Percentiles rank a stretch among this genome's conserved stretches.
phyloP scores from a whole-genome alignment of 352 stramenopile genomes.

The Pythium folliculosum region DNA sequence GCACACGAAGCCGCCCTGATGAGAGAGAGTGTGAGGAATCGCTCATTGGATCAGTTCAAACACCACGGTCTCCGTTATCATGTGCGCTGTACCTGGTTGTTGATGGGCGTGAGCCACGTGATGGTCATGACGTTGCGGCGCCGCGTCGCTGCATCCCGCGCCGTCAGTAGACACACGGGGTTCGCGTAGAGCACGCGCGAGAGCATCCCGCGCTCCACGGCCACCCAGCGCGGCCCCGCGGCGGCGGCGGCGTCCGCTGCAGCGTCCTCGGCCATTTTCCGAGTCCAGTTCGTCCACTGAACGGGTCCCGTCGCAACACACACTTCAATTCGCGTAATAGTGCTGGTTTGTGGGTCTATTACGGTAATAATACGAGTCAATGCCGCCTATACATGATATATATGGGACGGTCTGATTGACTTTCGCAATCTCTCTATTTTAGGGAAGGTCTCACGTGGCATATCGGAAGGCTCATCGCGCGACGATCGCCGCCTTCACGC shows the following conservation, averaged over 20 bases:
- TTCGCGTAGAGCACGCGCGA: slow-evolving; percentile 82
- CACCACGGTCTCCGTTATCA: no score
- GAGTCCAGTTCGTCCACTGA: no score
- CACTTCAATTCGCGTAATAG: no score
- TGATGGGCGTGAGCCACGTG: slow-evolving; percentile 86
- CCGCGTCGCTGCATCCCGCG: slow-evolving; percentile 28
- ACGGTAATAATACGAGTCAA: neutral
- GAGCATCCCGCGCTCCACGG: slow-evolving; percentile 70
- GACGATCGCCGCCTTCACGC: no score
- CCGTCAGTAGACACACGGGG: slow-evolving; percentile 74
- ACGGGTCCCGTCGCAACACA: no score
- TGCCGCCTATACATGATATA: neutral
- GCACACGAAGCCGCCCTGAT: slow-evolving; percentile 74
- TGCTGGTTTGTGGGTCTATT: neutral
- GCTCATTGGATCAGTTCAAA: neutral
- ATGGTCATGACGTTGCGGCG: slow-evolving; percentile 79
- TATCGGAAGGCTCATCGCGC: neutral
- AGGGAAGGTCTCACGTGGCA: neutral
- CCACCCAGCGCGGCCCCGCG: slow-evolving; percentile 34
- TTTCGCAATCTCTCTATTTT: neutral
- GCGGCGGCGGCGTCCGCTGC: no score
- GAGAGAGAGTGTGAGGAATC: neutral
- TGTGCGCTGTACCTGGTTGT: slow-evolving; percentile 62
- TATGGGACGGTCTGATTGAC: neutral
- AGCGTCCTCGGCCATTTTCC: neutral